Evolutionary conservation across 129 eudicot species (phyloP), one percentile per base, ranked within the genome.

Genomic region (Helichrysum umbraculigerum): DNA sequence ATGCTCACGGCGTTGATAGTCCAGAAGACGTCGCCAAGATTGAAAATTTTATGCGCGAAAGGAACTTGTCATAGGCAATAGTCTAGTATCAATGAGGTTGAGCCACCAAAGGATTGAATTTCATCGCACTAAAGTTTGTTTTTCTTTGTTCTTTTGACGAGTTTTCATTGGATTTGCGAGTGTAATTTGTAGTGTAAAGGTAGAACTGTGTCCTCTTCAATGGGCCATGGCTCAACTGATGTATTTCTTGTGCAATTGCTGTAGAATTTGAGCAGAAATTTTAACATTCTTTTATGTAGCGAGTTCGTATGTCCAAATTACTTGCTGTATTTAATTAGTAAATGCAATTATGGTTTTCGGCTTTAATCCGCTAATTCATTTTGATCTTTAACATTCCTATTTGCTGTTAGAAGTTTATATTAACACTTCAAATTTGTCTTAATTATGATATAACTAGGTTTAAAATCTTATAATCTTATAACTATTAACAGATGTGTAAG

Each of bases 11-110:
- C 33, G 96, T 94, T 68, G 98, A 94, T 77, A 84, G 85, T 54
- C 97, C 97, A 9, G 96, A 91, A 91, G 98, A 94, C 80, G 96
- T 91, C 12, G 97, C 85, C 71, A 94, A 91, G 82, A 86, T 94
- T 47, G 97, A 94, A 87, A 72, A 16, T 14, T 84, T 22, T 63
- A 94, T 89, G 98, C 88, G 86, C 1, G 96, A 91, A 82, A 88
- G 88, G 82, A 94, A 94, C 85, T 70, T 94, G 85, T 76, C 88
- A 41, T 93, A 84, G 79, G 56, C 15, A 29, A 4, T 76, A n/a
- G 78, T 76, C 12, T 54, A 44, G 56, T 8, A 34, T 56, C 15
- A 6, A 1, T 34, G 35, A 52, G 73, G 51, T 76, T 66, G 15
- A 32, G 21, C 33, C 57, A 54, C 68, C 68, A 77, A 77, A 68